phyloP scores from a whole-genome alignment of 352 stramenopile species.

The Aphanomyces astaci region DNA sequence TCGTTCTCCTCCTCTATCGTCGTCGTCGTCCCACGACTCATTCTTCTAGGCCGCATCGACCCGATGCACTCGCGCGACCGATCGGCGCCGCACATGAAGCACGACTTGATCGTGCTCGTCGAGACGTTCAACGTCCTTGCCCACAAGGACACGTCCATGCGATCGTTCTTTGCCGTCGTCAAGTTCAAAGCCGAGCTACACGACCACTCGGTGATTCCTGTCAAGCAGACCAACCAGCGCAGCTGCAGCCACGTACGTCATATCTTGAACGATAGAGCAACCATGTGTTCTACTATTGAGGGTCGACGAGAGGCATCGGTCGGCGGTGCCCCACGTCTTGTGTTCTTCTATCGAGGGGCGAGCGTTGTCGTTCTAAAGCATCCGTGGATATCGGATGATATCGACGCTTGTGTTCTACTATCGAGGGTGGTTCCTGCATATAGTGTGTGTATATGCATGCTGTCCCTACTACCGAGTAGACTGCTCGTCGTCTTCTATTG shows the following conservation, averaged over 20 bases:
- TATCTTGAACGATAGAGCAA: too few relatives aligned
- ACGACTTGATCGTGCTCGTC: constrained; percentile 50
- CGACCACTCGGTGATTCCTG: constrained; percentile 58
- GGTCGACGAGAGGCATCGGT: too few relatives aligned
- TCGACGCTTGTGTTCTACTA: too few relatives aligned
- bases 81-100: constrained; percentile 47
- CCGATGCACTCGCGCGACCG: not conserved
- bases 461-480: too few relatives aligned
- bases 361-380: too few relatives aligned
- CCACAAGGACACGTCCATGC: constrained; percentile 57
- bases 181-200: constrained; percentile 82
- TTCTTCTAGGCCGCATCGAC: constrained; percentile 14
- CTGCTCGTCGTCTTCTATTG: too few relatives aligned
- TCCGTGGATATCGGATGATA: too few relatives aligned
- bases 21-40: not conserved
- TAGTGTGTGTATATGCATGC: too few relatives aligned
- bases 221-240: constrained; percentile 66
- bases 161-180: constrained; percentile 77
- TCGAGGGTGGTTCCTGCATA: too few relatives aligned
- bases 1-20: not conserved
- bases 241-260: constrained; percentile 29
- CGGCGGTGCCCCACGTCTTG: too few relatives aligned
- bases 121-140: constrained; percentile 57
- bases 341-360: too few relatives aligned
- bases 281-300: too few relatives aligned